A percentile compares a stretch with the other conserved stretches of the same genome.
phyloP scores from a whole-genome alignment of 2,329 filamentous ascomycete species.

The Colletotrichum simmondsii region DNA sequence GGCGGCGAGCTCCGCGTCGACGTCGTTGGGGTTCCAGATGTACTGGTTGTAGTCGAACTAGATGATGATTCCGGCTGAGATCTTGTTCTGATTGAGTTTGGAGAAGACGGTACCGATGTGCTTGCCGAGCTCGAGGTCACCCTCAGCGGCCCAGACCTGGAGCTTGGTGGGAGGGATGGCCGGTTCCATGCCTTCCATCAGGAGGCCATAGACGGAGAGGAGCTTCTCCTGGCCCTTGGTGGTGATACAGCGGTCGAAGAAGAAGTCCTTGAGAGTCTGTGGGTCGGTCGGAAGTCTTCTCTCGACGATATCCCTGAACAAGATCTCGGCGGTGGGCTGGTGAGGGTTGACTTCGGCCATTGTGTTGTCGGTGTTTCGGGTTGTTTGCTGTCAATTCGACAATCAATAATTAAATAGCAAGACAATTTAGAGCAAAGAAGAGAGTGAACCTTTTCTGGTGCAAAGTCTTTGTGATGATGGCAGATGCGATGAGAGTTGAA shows the following conservation, averaged over 20 bases:
- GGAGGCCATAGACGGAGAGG: background rate
- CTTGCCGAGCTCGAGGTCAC: background rate
- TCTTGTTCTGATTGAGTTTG: too few relatives aligned
- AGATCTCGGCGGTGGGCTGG: background rate
- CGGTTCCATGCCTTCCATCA: background rate
- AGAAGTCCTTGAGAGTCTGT: slow-evolving; percentile 2
- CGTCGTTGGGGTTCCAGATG: slow-evolving; percentile 11
- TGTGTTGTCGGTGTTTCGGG: background rate
- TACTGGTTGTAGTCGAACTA: background rate
- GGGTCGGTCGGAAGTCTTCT: background rate
- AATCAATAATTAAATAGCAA: background rate
- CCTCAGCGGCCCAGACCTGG: background rate
- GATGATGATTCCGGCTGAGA: too few relatives aligned
- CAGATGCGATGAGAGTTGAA: background rate
- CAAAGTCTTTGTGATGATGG: background rate
- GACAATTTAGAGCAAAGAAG: accelerated
- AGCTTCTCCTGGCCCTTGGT: background rate
- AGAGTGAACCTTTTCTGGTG: background rate
- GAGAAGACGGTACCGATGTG: background rate
- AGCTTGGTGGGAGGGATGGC: background rate
- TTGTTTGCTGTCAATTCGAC: background rate
- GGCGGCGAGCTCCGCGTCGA: background rate
- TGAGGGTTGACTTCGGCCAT: background rate
- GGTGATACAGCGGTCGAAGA: slow-evolving; percentile 2
- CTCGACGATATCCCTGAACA: background rate